Base-by-base conservation (phyloP, 352 stramenopile genomes). In the Globisporangium cederbergense region DNA sequence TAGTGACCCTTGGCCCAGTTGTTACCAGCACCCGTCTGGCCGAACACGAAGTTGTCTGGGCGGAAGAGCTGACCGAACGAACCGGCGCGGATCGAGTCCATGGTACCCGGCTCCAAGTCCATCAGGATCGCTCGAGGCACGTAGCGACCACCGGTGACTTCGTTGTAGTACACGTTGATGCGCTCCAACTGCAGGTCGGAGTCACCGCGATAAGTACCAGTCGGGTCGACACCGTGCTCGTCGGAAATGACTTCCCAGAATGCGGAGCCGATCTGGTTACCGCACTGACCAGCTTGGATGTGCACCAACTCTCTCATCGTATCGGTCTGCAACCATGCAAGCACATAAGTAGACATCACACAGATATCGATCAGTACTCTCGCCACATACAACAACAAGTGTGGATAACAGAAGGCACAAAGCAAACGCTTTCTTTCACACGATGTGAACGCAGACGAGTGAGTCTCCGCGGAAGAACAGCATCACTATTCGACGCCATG, bases 131-230 rank as follows among this genome's bases (percentile, higher is more conserved):
- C 97, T 65, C 97, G 94, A 42, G 97, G 97, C 70, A 99, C 97
- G 68, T 99, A 99, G 58, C 97, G 93, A 62, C 96, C 97, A 57
- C 88, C 92, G 54, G 95, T 98, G 58, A 95, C 97, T 84, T 99
- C 97, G 72, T 99, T 99, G 90, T 98, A 99, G 88, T 99, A 99
- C 60, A 99, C 97, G 70, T 99, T 98, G 82, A 99, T 99, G 73
- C 97, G 92, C 74, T 98, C 89, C 53, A 99, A 84, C 82, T 99
- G 97, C 46, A 98, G 72, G 68, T 98, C 90, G 51, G 96, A 98
- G 86, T 99, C 96, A 58, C 96, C 96, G 72, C 97, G 79, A 82
- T 98, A 98, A 60, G 71, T 85, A 74, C 96, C 96, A 43, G 84
- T 95, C 18, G 85, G 81, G 74, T 97, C 83, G 66, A 99, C 94